These are phyloP conservation scores for Ustilago tritici DNA, from an alignment of 1,284 basidiomycete species.

Conservation along the genomic window DNA sequence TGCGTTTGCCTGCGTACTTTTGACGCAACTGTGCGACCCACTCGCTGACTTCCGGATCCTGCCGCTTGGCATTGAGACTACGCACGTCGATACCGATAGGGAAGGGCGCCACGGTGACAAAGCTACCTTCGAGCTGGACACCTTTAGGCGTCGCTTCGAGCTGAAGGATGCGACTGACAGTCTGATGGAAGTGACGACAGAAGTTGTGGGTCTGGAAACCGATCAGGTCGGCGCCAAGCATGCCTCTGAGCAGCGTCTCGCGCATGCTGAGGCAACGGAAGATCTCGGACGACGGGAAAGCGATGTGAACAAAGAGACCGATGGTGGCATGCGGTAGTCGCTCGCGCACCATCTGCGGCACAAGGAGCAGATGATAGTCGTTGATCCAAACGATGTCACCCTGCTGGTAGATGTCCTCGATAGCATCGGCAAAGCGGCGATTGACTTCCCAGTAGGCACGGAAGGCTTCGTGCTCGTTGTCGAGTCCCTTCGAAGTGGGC, in stretches of 20 bases:
- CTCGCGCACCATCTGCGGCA: constrained; percentile 80
- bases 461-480: constrained; percentile 80
- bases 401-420: constrained; percentile 79
- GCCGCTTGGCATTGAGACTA: constrained; percentile 77
- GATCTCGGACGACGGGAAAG: constrained; percentile 87
- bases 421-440: constrained; percentile 82
- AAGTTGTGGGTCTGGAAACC: constrained; percentile 86
- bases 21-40: constrained; percentile 82
- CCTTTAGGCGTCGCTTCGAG: constrained; percentile 86
- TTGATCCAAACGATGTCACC: constrained; percentile 79
- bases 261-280: constrained; percentile 80
- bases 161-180: constrained; percentile 82
- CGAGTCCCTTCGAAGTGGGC: constrained; percentile 83
- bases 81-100: constrained; percentile 89
- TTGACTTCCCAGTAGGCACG: constrained; percentile 85
- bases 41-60: constrained; percentile 82
- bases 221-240: constrained; percentile 80
- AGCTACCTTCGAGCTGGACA: constrained; percentile 75
- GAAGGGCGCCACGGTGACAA: constrained; percentile 86
- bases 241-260: constrained; percentile 76
- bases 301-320: constrained; percentile 89
- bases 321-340: constrained; percentile 78
- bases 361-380: constrained; percentile 81
- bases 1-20: constrained; percentile 84
- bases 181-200: constrained; percentile 73